phyloP scores from a whole-genome alignment of 441 rosid genomes.

The Dalechampia spathulata region DNA sequence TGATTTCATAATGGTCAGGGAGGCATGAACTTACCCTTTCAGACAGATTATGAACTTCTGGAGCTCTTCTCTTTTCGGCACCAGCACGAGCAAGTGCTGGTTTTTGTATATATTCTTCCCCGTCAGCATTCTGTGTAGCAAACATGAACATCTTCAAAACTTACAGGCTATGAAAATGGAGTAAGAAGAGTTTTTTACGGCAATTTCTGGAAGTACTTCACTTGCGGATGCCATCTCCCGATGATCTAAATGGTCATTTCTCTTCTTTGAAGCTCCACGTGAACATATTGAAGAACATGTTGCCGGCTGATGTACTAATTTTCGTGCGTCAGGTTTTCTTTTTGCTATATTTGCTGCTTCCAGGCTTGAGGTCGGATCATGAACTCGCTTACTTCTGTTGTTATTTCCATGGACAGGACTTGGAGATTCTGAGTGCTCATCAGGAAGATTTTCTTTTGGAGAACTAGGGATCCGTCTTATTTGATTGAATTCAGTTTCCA shows the following conservation, averaged over 20 bases:
- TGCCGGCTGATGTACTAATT: constrained; percentile 18
- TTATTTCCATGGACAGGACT: constrained; percentile 10
- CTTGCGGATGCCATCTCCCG: constrained; percentile 15
- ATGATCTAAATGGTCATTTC: constrained; percentile 21
- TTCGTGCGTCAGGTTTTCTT: constrained; percentile 11
- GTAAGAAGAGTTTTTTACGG: not conserved
- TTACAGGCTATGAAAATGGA: not conserved
- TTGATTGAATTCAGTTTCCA: not conserved
- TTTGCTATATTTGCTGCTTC: constrained; percentile 5
- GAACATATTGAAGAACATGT: constrained; percentile 32
- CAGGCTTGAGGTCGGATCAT: constrained; percentile 1
- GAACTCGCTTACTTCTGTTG: not conserved
- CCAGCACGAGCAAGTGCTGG: constrained; percentile 19
- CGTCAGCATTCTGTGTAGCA: constrained; percentile 32
- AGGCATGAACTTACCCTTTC: constrained; percentile 40
- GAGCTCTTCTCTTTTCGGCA: constrained; percentile 44
- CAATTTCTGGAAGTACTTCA: constrained; percentile 34
- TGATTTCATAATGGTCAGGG: not conserved
- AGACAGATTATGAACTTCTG: constrained; percentile 58
- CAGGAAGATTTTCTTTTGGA: constrained; percentile 24
- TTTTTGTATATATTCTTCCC: constrained; percentile 32
- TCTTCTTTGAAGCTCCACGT: constrained; percentile 33
- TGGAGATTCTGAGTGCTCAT: constrained; percentile 54
- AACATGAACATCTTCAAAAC: not conserved
- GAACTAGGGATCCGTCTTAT: not conserved